A percentile compares a stretch with the other conserved stretches of the same genome.
Conservation (phyloP, 768 basidiomycete species). For the Tylopilus balloui region DNA sequence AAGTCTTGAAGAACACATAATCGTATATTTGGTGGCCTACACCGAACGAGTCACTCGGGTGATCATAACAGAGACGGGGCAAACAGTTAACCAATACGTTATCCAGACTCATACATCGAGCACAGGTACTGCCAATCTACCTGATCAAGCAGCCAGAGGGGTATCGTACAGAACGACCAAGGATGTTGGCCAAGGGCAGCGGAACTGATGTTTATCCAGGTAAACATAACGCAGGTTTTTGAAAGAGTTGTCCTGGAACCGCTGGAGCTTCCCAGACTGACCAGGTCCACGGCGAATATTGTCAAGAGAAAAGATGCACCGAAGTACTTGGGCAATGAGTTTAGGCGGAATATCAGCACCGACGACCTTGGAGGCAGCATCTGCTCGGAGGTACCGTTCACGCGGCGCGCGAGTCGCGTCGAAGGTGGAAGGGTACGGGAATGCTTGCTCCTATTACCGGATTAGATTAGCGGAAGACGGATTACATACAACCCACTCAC, state of each 20-base stretch:
- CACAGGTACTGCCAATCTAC: neutral
- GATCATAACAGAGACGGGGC: neutral
- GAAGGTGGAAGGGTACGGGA: slow-evolving; percentile 44
- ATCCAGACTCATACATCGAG: neutral
- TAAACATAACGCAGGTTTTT: slow-evolving; percentile 53
- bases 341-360: slow-evolving; percentile 55
- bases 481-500: slow-evolving; percentile 37
- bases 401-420: slow-evolving; percentile 41
- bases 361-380: slow-evolving; percentile 45
- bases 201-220: slow-evolving; percentile 45
- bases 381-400: slow-evolving; percentile 45
- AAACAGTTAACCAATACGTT: slow-evolving; percentile 4
- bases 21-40: neutral
- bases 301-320: slow-evolving; percentile 53
- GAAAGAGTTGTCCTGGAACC: slow-evolving; percentile 47
- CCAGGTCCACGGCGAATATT: slow-evolving; percentile 66
- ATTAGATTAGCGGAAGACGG: neutral
- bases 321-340: slow-evolving; percentile 58
- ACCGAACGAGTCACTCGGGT: neutral
- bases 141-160: slow-evolving; percentile 16
- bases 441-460: slow-evolving; percentile 42
- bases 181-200: slow-evolving; percentile 64
- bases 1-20: neutral
- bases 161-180: slow-evolving; percentile 48
- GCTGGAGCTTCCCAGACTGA: slow-evolving; percentile 57